These are phyloP conservation scores for Kodamaea restingae DNA, from an alignment of 805 yeast genomes.

Conservation along the genomic window DNA sequence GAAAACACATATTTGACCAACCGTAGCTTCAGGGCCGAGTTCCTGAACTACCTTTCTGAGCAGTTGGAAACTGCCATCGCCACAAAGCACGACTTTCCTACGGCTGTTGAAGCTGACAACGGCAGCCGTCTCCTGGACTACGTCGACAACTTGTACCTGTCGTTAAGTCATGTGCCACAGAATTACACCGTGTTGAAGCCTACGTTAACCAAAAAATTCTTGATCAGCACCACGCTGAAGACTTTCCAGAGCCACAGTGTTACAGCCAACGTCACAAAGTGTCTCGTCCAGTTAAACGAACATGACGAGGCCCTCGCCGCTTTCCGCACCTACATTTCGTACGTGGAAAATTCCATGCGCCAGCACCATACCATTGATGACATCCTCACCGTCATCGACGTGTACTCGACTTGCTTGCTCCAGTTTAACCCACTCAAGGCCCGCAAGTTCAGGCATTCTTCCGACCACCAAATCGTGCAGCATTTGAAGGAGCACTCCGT, in stretches of 20 bases:
- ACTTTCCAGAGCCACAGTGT: conserved; percentile 37
- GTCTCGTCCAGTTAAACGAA: conserved; percentile 31
- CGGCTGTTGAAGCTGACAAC: conserved; percentile 19
- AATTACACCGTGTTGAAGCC: conserved; percentile 13
- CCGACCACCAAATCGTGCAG: conserved; percentile 18
- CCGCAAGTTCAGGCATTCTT: conserved; percentile 17
- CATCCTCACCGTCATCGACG: conserved; percentile 30
- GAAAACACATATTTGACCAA: conserved; percentile 16
- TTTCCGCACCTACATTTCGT: conserved; percentile 32
- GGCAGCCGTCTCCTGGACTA: conserved; percentile 21
- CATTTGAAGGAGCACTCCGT: conserved; percentile 16
- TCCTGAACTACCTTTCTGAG: conserved; percentile 19
- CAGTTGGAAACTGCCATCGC: conserved; percentile 17
- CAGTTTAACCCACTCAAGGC: conserved; percentile 37
- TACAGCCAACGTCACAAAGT: conserved; percentile 28
- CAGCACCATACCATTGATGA: conserved; percentile 30
- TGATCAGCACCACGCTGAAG: conserved; percentile 27
- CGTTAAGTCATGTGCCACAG: conserved; percentile 23
- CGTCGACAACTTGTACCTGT: conserved; percentile 28
- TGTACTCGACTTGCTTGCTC: conserved; percentile 29
- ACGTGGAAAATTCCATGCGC: conserved; percentile 30
- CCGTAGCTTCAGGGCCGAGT: conserved; percentile 23
- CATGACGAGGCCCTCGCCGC: conserved; percentile 44
- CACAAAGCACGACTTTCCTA: conserved; percentile 24
- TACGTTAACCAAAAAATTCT: conserved; percentile 23